Percentiles rank a stretch among this genome's conserved stretches.
These are phyloP conservation scores for Xylaria digitata DNA, from an alignment of 2,329 filamentous ascomycete genomes.

Conservation along the genomic window DNA sequence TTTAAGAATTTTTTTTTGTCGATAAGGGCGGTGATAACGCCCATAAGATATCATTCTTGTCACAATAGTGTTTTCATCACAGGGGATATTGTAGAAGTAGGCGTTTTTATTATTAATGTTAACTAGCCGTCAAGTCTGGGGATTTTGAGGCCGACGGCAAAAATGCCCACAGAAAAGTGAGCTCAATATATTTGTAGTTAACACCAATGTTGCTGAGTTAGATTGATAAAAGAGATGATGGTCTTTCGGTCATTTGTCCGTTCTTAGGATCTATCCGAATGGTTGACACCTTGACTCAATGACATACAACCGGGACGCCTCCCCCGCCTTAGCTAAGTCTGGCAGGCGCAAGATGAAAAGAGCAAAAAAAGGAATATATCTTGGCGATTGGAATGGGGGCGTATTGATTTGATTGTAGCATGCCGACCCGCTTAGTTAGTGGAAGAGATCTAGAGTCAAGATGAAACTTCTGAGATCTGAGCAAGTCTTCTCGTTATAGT, in stretches of 20 bases:
- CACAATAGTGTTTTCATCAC: not conserved
- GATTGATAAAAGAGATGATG: not conserved
- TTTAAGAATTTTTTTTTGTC: not conserved
- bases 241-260: not conserved
- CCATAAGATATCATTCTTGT: not conserved
- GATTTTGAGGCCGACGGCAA: not conserved
- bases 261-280: constrained; percentile 6
- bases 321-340: not conserved
- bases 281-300: constrained; percentile 17
- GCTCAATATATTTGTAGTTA: constrained; percentile 10
- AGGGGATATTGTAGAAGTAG: not conserved
- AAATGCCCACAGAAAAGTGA: not conserved
- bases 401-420: constrained; percentile 10
- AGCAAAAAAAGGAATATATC: constrained; percentile 11
- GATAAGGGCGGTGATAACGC: not conserved
- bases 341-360: not conserved
- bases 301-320: not conserved
- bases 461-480: constrained; percentile 9
- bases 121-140: constrained; percentile 11
- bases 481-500: constrained; percentile 4
- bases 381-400: constrained; percentile 25
- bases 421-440: not conserved
- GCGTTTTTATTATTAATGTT: not conserved
- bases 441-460: not conserved
- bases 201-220: not conserved